Conservation (phyloP, 805 yeast species). For the Isabelozyma pseudorhagii region DNA sequence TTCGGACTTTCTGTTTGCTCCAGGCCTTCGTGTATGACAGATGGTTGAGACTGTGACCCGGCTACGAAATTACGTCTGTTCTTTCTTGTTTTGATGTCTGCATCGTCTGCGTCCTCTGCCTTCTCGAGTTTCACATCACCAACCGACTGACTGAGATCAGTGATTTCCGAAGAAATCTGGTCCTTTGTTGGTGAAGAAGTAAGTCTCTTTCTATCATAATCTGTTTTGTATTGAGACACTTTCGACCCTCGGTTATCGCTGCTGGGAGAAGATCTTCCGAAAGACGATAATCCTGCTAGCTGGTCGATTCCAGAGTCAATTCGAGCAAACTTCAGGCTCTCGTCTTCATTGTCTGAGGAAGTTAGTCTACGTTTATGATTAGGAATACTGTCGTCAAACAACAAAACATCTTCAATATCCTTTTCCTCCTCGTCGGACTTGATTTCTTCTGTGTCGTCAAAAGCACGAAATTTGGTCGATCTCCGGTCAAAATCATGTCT, state of each 20-base stretch:
- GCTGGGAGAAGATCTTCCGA: not conserved
- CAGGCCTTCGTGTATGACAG: no score
- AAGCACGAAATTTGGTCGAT: not conserved
- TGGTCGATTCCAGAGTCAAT: not conserved
- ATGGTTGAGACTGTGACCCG: conserved; percentile 11
- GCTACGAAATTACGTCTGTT: conserved; percentile 7
- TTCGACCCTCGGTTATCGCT: not conserved
- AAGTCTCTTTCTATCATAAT: not conserved
- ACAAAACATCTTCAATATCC: not conserved
- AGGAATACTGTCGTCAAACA: not conserved
- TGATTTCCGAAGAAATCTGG: not conserved
- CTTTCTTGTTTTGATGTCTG: conserved; percentile 2
- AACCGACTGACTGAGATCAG: conserved; percentile 7
- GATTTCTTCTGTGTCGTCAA: conserved; percentile 3
- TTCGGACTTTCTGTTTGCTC: conserved; percentile 1
- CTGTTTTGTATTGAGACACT: not conserved
- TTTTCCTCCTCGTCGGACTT: conserved; percentile 15
- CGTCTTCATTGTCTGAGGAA: not conserved
- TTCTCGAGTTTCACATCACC: not conserved
- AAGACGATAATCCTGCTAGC: not conserved
- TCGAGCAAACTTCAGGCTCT: not conserved
- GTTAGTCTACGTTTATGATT: not conserved
- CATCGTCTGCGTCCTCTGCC: conserved; percentile 1
- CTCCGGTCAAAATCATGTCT: not conserved
- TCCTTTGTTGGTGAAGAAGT: not conserved